Base-by-base conservation (phyloP, 2,329 filamentous ascomycete genomes). In the Claviceps sp. region DNA sequence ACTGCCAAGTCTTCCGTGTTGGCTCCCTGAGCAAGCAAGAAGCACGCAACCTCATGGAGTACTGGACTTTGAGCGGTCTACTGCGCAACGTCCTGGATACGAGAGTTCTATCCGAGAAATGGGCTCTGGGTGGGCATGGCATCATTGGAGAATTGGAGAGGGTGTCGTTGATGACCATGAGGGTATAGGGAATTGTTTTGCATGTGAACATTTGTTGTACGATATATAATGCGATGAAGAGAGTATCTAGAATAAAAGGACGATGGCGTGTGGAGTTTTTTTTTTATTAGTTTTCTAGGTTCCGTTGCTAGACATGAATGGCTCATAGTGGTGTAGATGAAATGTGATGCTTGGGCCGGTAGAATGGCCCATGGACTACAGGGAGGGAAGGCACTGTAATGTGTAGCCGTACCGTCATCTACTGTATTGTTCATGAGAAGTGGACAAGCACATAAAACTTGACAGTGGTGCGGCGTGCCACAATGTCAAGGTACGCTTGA, bases 1-100 rank as follows among this genome's bases (percentile, higher is more conserved):
- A 72, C 45, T 71, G 76, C 42, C 65, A 70, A 54, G 70, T 81
- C 2, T 57, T 82, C 50, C 75, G 78, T 20, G 63, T 95, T 20
- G 74, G 77, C 43, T 85, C 87, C 8, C 62, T 96, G 58, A 84
- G 73, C 60, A 86, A 84, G 68, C 70, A 76, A 2, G 91, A 97
- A 70, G 82, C 87, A 11, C 79, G 84, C 54, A 77, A 81, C 1
- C 73, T 95, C 59, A 84, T 97, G 81, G 89, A 96, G 72, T 97
- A 96, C 71, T 97, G 91, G 75, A 89, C 88, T 5, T 81, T 80
- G 38, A 94, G 88, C 66, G 93, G 91, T 13, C 74, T 95, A 64
- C 65, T 95, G 63, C 79, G 86, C 57, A 73, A 78, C 55, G 75
- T 72, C 46, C 75, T 96, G 48, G 83, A 86, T 61, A 82, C 90